A percentile compares a stretch with the other conserved stretches of the same genome.
Conservation (phyloP, 495 filamentous ascomycete genomes). For the Neurospora sp. region DNA sequence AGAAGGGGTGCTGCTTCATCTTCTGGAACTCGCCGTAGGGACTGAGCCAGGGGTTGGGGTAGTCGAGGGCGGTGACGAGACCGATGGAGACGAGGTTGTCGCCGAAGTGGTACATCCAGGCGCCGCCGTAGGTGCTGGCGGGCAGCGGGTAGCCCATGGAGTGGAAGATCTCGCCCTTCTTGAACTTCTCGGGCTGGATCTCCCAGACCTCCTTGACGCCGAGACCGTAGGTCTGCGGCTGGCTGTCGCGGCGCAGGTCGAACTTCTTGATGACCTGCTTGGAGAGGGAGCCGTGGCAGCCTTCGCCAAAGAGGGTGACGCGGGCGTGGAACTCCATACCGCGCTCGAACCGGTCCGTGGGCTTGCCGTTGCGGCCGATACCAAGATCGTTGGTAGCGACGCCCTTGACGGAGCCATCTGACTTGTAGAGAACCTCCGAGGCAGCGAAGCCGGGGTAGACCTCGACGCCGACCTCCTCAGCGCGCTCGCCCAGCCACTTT, state of each 20-base stretch:
- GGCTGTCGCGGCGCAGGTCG: slow-evolving; percentile 77
- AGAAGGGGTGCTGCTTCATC: slow-evolving; percentile 93
- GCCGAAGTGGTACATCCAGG: slow-evolving; percentile 98
- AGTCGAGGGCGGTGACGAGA: slow-evolving; percentile 90
- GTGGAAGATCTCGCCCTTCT: slow-evolving; percentile 75
- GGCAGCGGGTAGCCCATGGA: slow-evolving; percentile 91
- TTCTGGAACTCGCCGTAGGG: slow-evolving; percentile 97
- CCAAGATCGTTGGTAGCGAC: slow-evolving; percentile 96
- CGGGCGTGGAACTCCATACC: slow-evolving; percentile 98
- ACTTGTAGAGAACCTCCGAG: slow-evolving; percentile 77
- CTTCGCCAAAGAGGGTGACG: slow-evolving; percentile 88
- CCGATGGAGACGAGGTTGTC: slow-evolving; percentile 94
- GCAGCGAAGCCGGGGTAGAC: slow-evolving; percentile 95
- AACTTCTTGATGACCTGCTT: slow-evolving; percentile 96
- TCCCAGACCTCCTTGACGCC: slow-evolving; percentile 98
- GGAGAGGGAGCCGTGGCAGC: slow-evolving; percentile 90
- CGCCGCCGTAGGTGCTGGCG: slow-evolving; percentile 85
- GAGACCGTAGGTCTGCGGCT: slow-evolving; percentile 89
- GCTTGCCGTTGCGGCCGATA: slow-evolving; percentile 65
- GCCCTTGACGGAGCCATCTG: slow-evolving; percentile 82
- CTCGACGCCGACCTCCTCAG: slow-evolving; percentile 97
- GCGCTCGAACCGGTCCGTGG: slow-evolving; percentile 86
- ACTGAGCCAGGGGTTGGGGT: slow-evolving; percentile 91
- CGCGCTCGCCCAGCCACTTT: slow-evolving; percentile 90
- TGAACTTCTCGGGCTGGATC: slow-evolving; percentile 84